These are phyloP conservation scores for Apiospora arundinis DNA, from an alignment of 2,329 filamentous ascomycete species.

Conservation along the genomic window DNA sequence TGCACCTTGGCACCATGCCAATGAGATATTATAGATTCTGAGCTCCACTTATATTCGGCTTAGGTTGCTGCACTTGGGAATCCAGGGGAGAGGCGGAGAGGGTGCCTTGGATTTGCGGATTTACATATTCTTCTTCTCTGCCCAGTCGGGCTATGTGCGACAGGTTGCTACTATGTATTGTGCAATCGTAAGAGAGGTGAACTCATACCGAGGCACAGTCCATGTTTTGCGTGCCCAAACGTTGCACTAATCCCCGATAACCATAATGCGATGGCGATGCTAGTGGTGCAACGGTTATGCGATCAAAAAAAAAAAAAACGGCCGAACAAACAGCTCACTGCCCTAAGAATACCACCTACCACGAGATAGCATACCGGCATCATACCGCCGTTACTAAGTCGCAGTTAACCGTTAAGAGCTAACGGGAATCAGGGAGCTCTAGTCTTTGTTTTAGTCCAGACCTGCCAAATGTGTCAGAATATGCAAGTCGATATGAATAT, in stretches of 20 bases:
- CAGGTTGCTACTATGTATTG: neutral
- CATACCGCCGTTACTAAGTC: neutral
- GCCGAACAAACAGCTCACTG: neutral
- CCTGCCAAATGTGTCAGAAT: neutral
- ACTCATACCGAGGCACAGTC: neutral
- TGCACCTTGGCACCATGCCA: neutral
- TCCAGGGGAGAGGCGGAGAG: neutral
- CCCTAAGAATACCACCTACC: too few relatives aligned
- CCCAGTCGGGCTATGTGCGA: neutral
- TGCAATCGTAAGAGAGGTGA: neutral
- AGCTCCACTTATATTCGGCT: neutral
- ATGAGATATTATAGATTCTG: neutral
- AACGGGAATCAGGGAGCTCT: neutral
- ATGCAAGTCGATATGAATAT: neutral
- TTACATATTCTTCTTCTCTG: neutral
- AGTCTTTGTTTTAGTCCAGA: neutral
- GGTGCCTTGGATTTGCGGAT: neutral
- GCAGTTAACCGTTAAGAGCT: neutral
- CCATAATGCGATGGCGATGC: neutral
- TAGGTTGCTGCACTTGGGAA: neutral
- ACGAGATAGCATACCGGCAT: neutral
- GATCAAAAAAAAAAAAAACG: neutral
- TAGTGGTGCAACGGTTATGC: neutral
- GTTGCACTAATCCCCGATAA: neutral
- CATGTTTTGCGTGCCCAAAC: neutral